Conservation (phyloP, 1,284 basidiomycete species). For the Moesziomyces sp. region DNA sequence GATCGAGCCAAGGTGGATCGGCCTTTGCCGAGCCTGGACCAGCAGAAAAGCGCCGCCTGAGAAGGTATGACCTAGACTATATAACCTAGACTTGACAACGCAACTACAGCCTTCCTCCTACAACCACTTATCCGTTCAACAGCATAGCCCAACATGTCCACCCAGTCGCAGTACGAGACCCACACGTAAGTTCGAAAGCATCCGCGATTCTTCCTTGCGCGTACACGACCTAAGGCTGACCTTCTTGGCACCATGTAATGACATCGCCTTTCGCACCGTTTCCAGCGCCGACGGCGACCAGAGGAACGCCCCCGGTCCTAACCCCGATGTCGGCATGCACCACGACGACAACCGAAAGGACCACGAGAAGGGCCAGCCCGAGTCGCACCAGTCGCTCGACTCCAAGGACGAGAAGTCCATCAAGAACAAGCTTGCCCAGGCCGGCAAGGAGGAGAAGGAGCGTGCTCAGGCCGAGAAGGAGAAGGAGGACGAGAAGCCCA, state of each 20-base stretch:
- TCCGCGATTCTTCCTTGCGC: background rate
- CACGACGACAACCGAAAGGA: constrained; percentile 51
- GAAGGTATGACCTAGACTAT: constrained; percentile 5
- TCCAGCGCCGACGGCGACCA: constrained; percentile 56
- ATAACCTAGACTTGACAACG: constrained; percentile 5
- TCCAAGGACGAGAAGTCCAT: constrained; percentile 61
- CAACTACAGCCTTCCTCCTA: too few species aligned
- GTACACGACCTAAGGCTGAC: background rate
- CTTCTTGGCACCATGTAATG: background rate
- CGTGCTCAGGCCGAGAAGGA: constrained; percentile 39
- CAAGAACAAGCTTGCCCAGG: constrained; percentile 64
- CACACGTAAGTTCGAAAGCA: constrained; percentile 40
- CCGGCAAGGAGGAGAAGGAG: constrained; percentile 58
- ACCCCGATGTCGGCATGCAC: constrained; percentile 51
- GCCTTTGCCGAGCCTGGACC: too few species aligned
- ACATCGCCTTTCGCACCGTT: background rate
- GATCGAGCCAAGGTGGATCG: background rate
- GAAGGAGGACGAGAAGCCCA: constrained; percentile 45
- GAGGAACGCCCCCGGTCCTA: constrained; percentile 49
- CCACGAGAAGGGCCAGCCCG: constrained; percentile 58
- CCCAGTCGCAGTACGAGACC: constrained; percentile 41
- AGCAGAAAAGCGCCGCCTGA: too few species aligned
- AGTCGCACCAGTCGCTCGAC: constrained; percentile 60
- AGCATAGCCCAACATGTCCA: constrained; percentile 31
- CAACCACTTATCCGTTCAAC: background rate